These are phyloP conservation scores for Sporobolomyces roseus DNA, from an alignment of 768 basidiomycete species.

Conservation along the genomic window DNA sequence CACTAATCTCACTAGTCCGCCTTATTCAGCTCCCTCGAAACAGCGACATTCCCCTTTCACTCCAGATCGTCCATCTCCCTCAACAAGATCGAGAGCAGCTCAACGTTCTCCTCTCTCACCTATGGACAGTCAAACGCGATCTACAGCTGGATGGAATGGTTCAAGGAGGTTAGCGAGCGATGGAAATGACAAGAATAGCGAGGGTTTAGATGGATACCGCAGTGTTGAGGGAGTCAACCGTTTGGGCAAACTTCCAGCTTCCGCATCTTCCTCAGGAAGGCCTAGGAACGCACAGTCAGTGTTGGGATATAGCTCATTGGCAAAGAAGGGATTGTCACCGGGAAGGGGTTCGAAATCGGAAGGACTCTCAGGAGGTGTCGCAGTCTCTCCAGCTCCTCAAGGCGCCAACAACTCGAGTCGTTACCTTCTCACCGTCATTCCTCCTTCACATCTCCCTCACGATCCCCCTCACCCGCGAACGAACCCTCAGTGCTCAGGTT, in stretches of 20 bases:
- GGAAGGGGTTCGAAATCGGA: conserved; percentile 1
- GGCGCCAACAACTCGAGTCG: conserved; percentile 49
- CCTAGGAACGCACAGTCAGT: not conserved
- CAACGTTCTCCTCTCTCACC: conserved; percentile 4
- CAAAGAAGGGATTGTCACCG: conserved; percentile 1
- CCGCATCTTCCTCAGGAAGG: conserved; percentile 2
- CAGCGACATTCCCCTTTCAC: not conserved
- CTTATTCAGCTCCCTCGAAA: not conserved
- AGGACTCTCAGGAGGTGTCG: not conserved
- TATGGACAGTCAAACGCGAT: not conserved
- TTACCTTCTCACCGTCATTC: conserved; percentile 77
- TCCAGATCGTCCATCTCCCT: conserved; percentile 3
- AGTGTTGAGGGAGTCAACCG: not conserved
- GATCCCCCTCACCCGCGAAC: conserved; percentile 50
- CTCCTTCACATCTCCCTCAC: conserved; percentile 67
- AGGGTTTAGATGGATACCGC: not conserved
- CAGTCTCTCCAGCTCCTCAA: not conserved
- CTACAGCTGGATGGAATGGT: conserved; percentile 1
- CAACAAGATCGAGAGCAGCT: not conserved
- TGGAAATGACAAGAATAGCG: not conserved
- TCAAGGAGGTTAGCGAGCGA: not conserved
- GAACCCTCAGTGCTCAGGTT: conserved; percentile 52
- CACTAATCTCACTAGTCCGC: not conserved
- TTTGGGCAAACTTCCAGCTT: conserved; percentile 6
- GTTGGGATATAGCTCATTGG: conserved; percentile 12